phyloP scores from a whole-genome alignment of 1,284 basidiomycete species.

The Jaminaea rosea region DNA sequence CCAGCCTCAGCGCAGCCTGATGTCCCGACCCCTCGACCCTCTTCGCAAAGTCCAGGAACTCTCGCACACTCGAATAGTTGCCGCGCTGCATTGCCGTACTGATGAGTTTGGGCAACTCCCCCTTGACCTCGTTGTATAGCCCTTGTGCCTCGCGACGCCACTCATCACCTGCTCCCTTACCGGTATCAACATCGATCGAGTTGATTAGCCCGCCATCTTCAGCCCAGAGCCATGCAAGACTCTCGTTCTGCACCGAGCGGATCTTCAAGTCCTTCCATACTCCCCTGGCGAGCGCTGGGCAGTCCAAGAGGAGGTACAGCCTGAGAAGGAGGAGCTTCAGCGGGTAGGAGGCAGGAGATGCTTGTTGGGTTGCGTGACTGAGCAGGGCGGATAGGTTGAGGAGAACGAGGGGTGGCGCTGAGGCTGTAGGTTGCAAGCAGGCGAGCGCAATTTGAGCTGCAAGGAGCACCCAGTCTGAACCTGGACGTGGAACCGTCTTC shows the following conservation, averaged over 20 bases:
- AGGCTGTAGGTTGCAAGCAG: slow-evolving; percentile 49
- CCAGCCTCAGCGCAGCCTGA: slow-evolving; percentile 15
- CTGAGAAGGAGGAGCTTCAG: slow-evolving; percentile 28
- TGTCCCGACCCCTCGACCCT: slow-evolving; percentile 19
- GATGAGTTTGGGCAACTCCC: slow-evolving; percentile 24
- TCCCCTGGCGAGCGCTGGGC: not conserved
- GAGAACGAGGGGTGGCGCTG: slow-evolving; percentile 54
- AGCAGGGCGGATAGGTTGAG: slow-evolving; percentile 16
- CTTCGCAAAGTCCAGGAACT: slow-evolving; percentile 31
- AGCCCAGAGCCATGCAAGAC: slow-evolving; percentile 18
- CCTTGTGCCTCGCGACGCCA: slow-evolving; percentile 10
- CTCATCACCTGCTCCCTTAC: no score
- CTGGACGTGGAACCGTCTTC: not conserved
- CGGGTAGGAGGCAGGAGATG: slow-evolving; percentile 30
- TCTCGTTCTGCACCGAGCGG: slow-evolving; percentile 24
- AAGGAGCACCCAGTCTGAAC: not conserved
- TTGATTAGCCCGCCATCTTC: slow-evolving; percentile 14
- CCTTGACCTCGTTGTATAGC: slow-evolving; percentile 22
- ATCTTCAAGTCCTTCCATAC: slow-evolving; percentile 11
- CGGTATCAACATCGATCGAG: no score
- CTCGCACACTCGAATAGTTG: slow-evolving; percentile 24
- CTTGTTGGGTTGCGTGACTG: slow-evolving; percentile 14
- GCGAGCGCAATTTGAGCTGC: not conserved
- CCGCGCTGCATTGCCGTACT: slow-evolving; percentile 26
- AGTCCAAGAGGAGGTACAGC: slow-evolving; percentile 13